Evolutionary conservation across 495 filamentous ascomycete species (phyloP), one percentile per base, ranked within the genome.

Genomic region (Letharia columbiana): DNA sequence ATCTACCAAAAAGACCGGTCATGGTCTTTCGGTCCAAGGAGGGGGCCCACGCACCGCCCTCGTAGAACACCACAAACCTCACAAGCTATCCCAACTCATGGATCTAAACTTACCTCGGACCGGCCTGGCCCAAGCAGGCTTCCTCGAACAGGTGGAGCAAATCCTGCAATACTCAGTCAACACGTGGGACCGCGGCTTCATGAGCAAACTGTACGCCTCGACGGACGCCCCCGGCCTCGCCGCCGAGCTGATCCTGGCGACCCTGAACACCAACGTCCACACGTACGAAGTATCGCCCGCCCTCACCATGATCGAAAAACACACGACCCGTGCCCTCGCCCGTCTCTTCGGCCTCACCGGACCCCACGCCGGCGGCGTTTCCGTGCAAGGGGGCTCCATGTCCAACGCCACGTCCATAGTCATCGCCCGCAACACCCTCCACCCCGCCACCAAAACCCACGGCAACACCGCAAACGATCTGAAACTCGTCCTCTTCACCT

Each of bases 211-310:
- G 20, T 97, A 96, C 75, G 87, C 88, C 31, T 87, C 85, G 61
- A 94, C 90, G 37, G 92, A 94, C 75, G 86, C 92, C 20, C 89
- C 91, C 31, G 92, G 92, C 20, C 80, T 96, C 0, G 83, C 86
- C 23, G 88, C 91, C 4, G 70, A 71, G 10, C 60, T 71, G 44
- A 61, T 71, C 39, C 61, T 71, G 35, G 65, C 70, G 23, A 69
- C 87, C 10, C 76, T 98, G 41, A 97, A 98, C 75, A 96, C 93
- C 18, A 66, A 66, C 33, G 64, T 66, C 10, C 91, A 96, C 69
- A 88, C 95, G 67, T 95, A 89, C 76, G 86, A 91, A 77, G 92
- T 95, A 59, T 96, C 93, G 0, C 93, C 93, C 3, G 92, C 88
- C 20, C 79, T 96, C 37, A 91, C 90, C 2, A 75, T 96, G 18